A percentile compares a stretch with the other conserved stretches of the same genome.
phyloP scores from a whole-genome alignment of 2,329 filamentous ascomycete genomes.

The Penicillium sp. region DNA sequence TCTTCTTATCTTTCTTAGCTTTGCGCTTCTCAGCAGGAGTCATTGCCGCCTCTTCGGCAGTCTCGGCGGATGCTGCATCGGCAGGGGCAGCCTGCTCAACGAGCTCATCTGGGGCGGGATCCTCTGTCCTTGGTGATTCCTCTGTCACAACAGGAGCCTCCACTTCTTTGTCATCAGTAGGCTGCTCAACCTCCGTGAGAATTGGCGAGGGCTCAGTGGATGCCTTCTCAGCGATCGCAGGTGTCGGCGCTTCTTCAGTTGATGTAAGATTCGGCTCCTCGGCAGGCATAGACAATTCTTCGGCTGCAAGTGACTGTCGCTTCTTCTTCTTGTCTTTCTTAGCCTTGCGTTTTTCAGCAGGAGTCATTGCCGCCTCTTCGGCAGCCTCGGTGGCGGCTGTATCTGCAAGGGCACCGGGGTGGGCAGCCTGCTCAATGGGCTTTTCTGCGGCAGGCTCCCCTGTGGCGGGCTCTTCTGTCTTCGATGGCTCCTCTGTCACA shows the following conservation, averaged over 20 bases:
- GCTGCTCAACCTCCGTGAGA: not conserved
- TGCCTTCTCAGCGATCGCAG: not conserved
- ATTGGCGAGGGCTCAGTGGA: not conserved
- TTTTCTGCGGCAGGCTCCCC: not conserved
- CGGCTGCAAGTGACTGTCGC: not conserved
- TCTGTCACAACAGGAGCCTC: not conserved
- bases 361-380: too few relatives aligned
- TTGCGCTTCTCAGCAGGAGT: constrained; percentile 18
- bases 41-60: constrained; percentile 9
- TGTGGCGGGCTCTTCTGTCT: not conserved
- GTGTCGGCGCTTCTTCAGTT: not conserved
- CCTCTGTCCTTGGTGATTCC: constrained; percentile 6
- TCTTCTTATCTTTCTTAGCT: constrained; percentile 24
- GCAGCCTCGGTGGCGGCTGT: too few relatives aligned
- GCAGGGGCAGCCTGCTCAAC: not conserved
- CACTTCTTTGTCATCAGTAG: not conserved
- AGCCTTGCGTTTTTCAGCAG: too few relatives aligned
- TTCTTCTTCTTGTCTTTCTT: too few relatives aligned
- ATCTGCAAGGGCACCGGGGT: too few relatives aligned
- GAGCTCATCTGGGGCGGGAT: not conserved
- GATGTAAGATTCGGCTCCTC: not conserved
- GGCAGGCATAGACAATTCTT: not conserved
- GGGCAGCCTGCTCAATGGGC: not conserved
- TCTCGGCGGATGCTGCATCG: not conserved
- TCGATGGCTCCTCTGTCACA: not conserved